Evolutionary conservation across 2,329 filamentous ascomycete species (phyloP).

Genomic region (Chaetomium sp.): DNA sequence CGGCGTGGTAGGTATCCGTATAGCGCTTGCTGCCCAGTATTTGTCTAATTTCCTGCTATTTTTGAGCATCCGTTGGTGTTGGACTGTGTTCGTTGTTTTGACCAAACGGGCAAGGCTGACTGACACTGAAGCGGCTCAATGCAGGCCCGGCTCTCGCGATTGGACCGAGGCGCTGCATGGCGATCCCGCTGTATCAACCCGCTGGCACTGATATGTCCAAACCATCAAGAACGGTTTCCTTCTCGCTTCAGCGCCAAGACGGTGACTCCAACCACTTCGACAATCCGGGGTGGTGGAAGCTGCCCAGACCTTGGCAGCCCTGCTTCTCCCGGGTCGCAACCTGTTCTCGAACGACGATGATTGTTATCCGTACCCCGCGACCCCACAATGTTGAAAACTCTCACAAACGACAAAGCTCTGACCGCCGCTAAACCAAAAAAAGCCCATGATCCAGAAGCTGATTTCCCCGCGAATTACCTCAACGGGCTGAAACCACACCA

Average conservation of each 20-base stretch:
- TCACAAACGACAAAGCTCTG: constrained; percentile 28
- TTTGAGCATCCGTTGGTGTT: constrained; percentile 10
- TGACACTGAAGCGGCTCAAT: constrained; percentile 20
- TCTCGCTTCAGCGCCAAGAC: constrained; percentile 18
- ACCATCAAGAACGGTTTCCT: constrained; percentile 3
- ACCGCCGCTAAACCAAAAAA: constrained; percentile 26
- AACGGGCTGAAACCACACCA: constrained; percentile 14
- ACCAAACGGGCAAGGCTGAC: constrained; percentile 8
- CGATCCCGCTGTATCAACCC: background rate
- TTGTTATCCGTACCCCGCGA: constrained; percentile 32
- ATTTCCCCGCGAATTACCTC: constrained; percentile 25
- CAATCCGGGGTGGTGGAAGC: constrained; percentile 28
- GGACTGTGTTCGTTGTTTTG: background rate
- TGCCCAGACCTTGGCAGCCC: constrained; percentile 36
- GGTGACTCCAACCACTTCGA: constrained; percentile 1
- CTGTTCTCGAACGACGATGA: constrained; percentile 27
- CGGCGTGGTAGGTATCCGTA: background rate
- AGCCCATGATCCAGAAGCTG: constrained; percentile 11
- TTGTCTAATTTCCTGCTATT: constrained; percentile 6
- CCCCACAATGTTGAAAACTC: constrained; percentile 26
- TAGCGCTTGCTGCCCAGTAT: background rate
- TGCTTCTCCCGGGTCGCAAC: constrained; percentile 30
- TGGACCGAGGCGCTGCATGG: constrained; percentile 12
- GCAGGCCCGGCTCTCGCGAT: background rate
- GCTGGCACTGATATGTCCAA: constrained; percentile 7